Evolutionary conservation across 2,329 filamentous ascomycete genomes (phyloP).

Genomic region (Aspergillus sp.): DNA sequence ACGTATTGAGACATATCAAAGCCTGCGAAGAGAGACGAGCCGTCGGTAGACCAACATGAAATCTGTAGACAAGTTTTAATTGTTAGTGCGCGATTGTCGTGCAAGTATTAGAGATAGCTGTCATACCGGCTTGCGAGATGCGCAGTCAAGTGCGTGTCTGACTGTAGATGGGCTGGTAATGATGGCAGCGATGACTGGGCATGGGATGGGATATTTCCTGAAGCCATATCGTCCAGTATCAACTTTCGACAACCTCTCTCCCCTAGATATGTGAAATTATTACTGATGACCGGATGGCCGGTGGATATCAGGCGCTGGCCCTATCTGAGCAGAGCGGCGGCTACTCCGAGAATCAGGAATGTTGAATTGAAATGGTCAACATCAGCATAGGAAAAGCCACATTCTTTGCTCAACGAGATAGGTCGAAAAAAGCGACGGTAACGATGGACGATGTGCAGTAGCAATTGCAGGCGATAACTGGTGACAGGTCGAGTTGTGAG

Average conservation of each 20-base stretch:
- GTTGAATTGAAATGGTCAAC: neutral
- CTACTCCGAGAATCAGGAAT: neutral
- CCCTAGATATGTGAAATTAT: neutral
- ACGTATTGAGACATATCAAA: slow-evolving; percentile 88
- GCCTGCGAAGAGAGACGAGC: slow-evolving; percentile 86
- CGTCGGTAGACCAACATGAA: slow-evolving; percentile 84
- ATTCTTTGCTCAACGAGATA: neutral
- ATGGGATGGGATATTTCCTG: slow-evolving; percentile 53
- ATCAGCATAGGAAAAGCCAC: neutral
- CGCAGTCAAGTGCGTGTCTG: slow-evolving; percentile 46
- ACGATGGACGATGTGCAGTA: neutral
- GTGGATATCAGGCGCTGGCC: too few species aligned
- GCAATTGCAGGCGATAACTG: too few species aligned
- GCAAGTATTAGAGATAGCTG: neutral
- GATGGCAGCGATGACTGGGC: slow-evolving; percentile 77
- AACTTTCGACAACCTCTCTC: too few species aligned
- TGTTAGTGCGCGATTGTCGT: neutral
- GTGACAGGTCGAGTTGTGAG: too few species aligned
- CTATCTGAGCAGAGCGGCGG: neutral
- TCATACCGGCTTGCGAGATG: slow-evolving; percentile 45
- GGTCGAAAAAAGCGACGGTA: neutral
- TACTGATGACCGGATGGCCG: neutral
- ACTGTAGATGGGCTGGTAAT: slow-evolving; percentile 63
- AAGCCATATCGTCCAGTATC: slow-evolving; percentile 34
- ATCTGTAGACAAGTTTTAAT: slow-evolving; percentile 60